Percentiles rank a stretch among this genome's conserved stretches.
phyloP scores from a whole-genome alignment of 148 eudicot species.

The Agrostemma githago region DNA sequence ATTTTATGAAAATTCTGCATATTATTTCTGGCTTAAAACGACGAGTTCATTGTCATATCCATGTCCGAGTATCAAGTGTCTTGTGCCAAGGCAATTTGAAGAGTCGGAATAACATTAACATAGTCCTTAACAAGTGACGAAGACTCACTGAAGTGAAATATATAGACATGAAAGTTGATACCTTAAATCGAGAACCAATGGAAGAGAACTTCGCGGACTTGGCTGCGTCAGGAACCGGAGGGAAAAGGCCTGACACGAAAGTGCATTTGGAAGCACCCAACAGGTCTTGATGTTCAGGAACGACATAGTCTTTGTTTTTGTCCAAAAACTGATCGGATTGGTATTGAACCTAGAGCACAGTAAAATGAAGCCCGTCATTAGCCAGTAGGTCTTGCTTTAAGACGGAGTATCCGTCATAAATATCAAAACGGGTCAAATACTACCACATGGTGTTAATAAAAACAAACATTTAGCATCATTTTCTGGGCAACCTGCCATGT shows the following conservation, averaged over 20 bases:
- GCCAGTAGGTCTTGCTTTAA: too few species aligned
- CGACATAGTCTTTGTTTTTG: conserved; percentile 98
- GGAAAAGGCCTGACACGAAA: conserved; percentile 83
- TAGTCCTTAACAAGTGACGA: background rate
- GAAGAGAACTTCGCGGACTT: conserved; percentile 96
- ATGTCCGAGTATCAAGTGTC: too few species aligned
- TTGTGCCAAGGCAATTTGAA: too few species aligned
- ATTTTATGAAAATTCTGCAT: too few species aligned
- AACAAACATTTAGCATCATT: too few species aligned
- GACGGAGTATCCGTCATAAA: too few species aligned
- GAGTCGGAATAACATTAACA: too few species aligned
- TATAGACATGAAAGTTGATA: conserved; percentile 11
- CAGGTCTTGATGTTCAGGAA: conserved; percentile 94
- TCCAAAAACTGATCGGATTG: conserved; percentile 90
- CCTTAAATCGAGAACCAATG: conserved; percentile 93
- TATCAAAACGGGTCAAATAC: too few species aligned
- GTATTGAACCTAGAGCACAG: conserved; percentile 64
- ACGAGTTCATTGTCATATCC: too few species aligned
- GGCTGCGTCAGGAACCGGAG: conserved; percentile 60
- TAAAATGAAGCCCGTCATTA: conserved; percentile 4
- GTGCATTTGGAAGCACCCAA: conserved; percentile 83
- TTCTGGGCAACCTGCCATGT: too few species aligned
- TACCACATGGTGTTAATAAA: too few species aligned
- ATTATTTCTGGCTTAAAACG: too few species aligned
- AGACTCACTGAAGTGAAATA: background rate